phyloP scores from a whole-genome alignment of 371 early-diverging fungal species.

The Homolaphlyctis polyrhiza region DNA sequence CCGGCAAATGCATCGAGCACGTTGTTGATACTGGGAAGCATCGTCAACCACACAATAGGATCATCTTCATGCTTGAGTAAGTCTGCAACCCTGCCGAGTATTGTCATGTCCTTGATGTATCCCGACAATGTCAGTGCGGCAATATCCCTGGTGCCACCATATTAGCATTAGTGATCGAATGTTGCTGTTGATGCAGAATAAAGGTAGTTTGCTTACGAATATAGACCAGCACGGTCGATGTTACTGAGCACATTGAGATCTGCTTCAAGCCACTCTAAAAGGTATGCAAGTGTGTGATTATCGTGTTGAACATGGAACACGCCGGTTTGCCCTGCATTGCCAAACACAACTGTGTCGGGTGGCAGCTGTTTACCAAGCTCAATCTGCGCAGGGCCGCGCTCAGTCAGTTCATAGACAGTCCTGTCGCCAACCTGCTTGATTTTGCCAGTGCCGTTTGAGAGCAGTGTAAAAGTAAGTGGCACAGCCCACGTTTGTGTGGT shows the following conservation, averaged over 20 bases:
- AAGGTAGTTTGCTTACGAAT: neutral
- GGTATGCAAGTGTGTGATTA: conserved; percentile 6
- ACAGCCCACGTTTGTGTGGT: conserved; percentile 8
- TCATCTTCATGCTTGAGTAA: conserved; percentile 14
- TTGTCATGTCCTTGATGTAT: conserved; percentile 7
- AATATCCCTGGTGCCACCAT: conserved; percentile 12
- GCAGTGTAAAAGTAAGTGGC: conserved; percentile 7
- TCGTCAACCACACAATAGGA: conserved; percentile 22
- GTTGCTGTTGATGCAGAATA: neutral
- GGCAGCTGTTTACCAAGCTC: neutral
- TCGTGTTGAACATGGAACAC: conserved; percentile 26
- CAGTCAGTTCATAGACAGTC: conserved; percentile 3
- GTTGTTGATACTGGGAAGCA: conserved; percentile 14
- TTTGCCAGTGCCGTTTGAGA: neutral
- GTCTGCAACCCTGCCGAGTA: conserved; percentile 11
- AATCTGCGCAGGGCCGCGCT: neutral
- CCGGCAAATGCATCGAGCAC: conserved; percentile 9
- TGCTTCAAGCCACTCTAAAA: conserved; percentile 13
- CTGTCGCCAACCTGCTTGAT: neutral
- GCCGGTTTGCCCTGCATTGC: conserved; percentile 22
- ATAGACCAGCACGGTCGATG: conserved; percentile 24
- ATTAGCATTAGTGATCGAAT: neutral
- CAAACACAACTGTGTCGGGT: conserved; percentile 6
- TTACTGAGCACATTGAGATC: conserved; percentile 9
- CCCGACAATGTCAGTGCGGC: conserved; percentile 23